These are phyloP conservation scores for Diaporthe aspalathi DNA, from an alignment of 2,329 filamentous ascomycete species.

Conservation along the genomic window DNA sequence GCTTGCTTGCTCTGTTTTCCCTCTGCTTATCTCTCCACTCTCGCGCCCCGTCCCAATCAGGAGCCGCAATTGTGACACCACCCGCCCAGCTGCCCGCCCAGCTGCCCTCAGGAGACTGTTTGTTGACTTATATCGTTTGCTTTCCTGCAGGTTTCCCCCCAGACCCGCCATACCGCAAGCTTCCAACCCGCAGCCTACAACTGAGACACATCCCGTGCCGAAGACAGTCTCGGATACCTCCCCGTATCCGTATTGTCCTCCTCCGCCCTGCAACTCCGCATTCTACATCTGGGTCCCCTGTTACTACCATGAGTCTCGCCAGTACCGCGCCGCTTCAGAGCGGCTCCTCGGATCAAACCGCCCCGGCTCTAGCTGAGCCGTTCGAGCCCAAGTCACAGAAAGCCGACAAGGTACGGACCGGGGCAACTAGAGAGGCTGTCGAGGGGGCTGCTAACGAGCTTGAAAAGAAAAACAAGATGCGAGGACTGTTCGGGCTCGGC, in stretches of 20 bases:
- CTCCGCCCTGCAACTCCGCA: conserved; percentile 25
- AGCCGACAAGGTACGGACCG: conserved; percentile 50
- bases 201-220: conserved; percentile 30
- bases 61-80: conserved; percentile 23
- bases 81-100: conserved; percentile 6
- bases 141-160: conserved; percentile 34
- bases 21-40: conserved; percentile 30
- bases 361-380: conserved; percentile 46
- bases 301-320: conserved; percentile 46
- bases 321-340: conserved; percentile 43
- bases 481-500: conserved; percentile 70
- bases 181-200: background rate
- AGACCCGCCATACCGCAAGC: conserved; percentile 22
- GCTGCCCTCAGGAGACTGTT: conserved; percentile 26
- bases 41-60: conserved; percentile 10
- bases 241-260: conserved; percentile 6
- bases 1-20: conserved; percentile 5
- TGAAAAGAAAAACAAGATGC: conserved; percentile 60
- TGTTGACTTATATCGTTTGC: conserved; percentile 36
- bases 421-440: conserved; percentile 44
- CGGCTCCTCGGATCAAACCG: conserved; percentile 45
- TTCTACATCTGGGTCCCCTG: background rate
- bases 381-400: conserved; percentile 42
- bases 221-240: conserved; percentile 23
- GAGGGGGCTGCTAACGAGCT: conserved; percentile 45